Conservation (phyloP, 2,329 filamentous ascomycete genomes). For the Epichloe hybrida region DNA sequence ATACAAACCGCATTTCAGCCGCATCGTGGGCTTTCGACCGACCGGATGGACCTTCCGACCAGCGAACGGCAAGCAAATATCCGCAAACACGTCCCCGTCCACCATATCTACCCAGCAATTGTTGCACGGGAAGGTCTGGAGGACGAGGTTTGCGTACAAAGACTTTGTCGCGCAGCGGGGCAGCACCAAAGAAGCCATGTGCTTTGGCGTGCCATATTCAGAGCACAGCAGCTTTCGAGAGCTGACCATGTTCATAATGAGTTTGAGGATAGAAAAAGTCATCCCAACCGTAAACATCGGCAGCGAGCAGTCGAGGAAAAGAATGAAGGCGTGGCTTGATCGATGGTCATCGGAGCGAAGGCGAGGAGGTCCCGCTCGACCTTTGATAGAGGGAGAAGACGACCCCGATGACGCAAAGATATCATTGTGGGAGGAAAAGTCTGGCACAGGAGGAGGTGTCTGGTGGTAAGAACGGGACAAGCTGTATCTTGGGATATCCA, state of each 20-base stretch:
- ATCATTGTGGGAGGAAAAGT: constrained; percentile 26
- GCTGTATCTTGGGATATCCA: constrained; percentile 4
- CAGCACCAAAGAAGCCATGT: constrained; percentile 67
- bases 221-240: constrained; percentile 95
- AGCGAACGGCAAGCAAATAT: constrained; percentile 39
- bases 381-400: constrained; percentile 27
- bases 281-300: constrained; percentile 85
- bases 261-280: constrained; percentile 72
- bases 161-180: constrained; percentile 81
- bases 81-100: constrained; percentile 35
- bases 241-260: constrained; percentile 84
- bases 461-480: constrained; percentile 21
- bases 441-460: constrained; percentile 22
- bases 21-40: constrained; percentile 81
- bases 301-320: constrained; percentile 39
- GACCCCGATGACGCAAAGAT: constrained; percentile 15
- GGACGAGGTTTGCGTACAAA: constrained; percentile 52
- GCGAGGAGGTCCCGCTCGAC: constrained; percentile 37
- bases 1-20: constrained; percentile 69
- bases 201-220: constrained; percentile 88
- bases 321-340: constrained; percentile 54
- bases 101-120: constrained; percentile 36
- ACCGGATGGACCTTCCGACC: constrained; percentile 91
- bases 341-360: constrained; percentile 46
- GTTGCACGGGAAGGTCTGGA: constrained; percentile 55